phyloP scores from a whole-genome alignment of 352 stramenopile genomes.

The Phytophthora litchii region DNA sequence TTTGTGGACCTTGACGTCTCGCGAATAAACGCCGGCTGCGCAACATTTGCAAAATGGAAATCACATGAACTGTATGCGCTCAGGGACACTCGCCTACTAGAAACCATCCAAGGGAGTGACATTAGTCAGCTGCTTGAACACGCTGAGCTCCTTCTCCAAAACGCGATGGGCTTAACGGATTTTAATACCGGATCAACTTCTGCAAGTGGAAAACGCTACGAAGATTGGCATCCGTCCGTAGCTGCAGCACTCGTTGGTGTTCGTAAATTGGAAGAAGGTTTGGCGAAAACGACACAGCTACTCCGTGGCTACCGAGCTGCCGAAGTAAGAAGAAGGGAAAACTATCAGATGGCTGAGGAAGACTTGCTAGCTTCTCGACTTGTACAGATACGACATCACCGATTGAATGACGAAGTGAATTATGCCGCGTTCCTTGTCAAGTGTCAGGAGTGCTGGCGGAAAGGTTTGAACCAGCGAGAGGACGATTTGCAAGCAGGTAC shows the following conservation, averaged over 20 bases:
- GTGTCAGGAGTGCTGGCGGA: conserved; percentile 50
- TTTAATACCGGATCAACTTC: conserved; percentile 47
- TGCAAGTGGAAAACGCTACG: conserved; percentile 45
- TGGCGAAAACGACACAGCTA: conserved; percentile 44
- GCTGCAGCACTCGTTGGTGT: conserved; percentile 37
- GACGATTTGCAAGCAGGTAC: conserved; percentile 27
- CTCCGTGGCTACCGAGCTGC: conserved; percentile 38
- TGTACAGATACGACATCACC: conserved; percentile 17
- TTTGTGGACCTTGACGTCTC: conserved; percentile 65
- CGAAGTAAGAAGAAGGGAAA: conserved; percentile 42
- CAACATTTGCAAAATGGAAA: conserved; percentile 40
- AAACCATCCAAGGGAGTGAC: conserved; percentile 44
- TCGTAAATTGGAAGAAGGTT: conserved; percentile 33
- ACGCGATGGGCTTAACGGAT: conserved; percentile 52
- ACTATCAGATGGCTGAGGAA: conserved; percentile 43
- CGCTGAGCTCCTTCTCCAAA: conserved; percentile 41
- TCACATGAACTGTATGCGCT: conserved; percentile 41
- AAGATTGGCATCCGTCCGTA: conserved; percentile 55
- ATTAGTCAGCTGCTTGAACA: conserved; percentile 40
- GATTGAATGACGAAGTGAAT: conserved; percentile 23
- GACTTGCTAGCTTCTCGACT: conserved; percentile 39
- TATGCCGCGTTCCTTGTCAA: conserved; percentile 36
- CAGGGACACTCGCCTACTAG: conserved; percentile 43
- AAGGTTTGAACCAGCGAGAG: conserved; percentile 41
- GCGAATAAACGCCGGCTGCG: conserved; percentile 48